Evolutionary conservation across 2,329 filamentous ascomycete genomes (phyloP).

Genomic region (Atkinsonella texensis): DNA sequence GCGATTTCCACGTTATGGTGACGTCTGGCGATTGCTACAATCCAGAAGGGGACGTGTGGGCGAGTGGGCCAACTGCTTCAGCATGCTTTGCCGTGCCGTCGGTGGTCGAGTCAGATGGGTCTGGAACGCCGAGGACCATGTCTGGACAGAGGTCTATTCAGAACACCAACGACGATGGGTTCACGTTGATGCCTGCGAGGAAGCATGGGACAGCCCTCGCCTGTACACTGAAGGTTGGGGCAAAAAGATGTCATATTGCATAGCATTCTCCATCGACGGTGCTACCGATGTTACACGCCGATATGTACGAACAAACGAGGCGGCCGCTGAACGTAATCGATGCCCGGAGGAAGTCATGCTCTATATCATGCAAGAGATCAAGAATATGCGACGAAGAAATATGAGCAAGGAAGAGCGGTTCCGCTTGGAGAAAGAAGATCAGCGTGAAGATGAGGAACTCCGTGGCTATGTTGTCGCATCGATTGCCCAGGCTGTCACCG

Average conservation of each 20-base stretch:
- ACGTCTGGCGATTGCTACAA: conserved; percentile 86
- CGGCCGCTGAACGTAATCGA: conserved; percentile 62
- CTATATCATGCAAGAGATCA: conserved; percentile 87
- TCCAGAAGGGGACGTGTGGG: conserved; percentile 77
- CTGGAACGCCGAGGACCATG: conserved; percentile 95
- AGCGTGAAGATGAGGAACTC: conserved; percentile 62
- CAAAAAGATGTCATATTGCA: conserved; percentile 93
- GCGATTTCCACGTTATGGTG: conserved; percentile 86
- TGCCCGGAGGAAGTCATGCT: conserved; percentile 84
- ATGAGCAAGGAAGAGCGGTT: conserved; percentile 79
- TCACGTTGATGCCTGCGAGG: conserved; percentile 92
- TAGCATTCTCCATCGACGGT: conserved; percentile 89
- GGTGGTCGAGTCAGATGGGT: conserved; percentile 91
- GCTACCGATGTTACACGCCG: conserved; percentile 54
- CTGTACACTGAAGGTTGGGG: conserved; percentile 92
- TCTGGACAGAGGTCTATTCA: conserved; percentile 97
- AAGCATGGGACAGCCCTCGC: conserved; percentile 86
- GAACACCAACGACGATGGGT: conserved; percentile 89
- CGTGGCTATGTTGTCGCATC: conserved; percentile 61
- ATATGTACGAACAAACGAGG: conserved; percentile 59
- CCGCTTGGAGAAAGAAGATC: conserved; percentile 68
- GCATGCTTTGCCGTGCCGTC: conserved; percentile 90
- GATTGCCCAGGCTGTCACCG: conserved; percentile 61
- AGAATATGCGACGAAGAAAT: conserved; percentile 68
- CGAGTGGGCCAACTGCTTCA: conserved; percentile 98